phyloP scores from a whole-genome alignment of 805 yeast species.

The Debaryomyces maramus region DNA sequence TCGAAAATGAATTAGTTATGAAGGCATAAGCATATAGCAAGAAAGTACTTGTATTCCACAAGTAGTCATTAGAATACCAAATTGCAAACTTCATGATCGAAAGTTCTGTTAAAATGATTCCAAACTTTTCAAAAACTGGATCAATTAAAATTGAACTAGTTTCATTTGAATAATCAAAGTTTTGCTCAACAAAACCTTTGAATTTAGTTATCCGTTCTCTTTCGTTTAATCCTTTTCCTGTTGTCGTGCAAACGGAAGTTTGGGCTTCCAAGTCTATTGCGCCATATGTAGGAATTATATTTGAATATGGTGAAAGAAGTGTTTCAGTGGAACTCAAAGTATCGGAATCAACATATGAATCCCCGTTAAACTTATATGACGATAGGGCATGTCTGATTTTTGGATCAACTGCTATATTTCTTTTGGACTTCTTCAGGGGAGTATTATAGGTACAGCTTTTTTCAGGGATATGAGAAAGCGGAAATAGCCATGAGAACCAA shows the following conservation, averaged over 20 bases:
- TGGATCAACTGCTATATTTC: not conserved
- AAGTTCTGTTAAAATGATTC: slow-evolving; percentile 18
- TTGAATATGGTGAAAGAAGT: not conserved
- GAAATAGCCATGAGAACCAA: slow-evolving; percentile 25
- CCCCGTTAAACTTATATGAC: not conserved
- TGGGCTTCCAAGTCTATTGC: not conserved
- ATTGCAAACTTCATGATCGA: slow-evolving; percentile 3
- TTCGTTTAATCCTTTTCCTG: not conserved
- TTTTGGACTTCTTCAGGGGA: not conserved
- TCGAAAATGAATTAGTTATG: slow-evolving; percentile 3
- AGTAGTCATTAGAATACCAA: slow-evolving; percentile 12
- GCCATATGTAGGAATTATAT: not conserved
- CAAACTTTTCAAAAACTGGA: slow-evolving; percentile 25
- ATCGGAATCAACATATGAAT: not conserved
- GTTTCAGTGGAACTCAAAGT: not conserved
- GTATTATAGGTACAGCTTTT: slow-evolving; percentile 2
- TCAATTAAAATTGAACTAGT: slow-evolving; percentile 21
- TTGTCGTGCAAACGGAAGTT: not conserved
- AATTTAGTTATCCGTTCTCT: slow-evolving; percentile 5
- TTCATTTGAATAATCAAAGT: slow-evolving; percentile 23
- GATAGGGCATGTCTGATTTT: not conserved
- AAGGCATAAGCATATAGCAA: slow-evolving; percentile 10
- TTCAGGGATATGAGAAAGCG: slow-evolving; percentile 15
- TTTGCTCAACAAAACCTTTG: slow-evolving; percentile 17
- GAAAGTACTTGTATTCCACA: slow-evolving; percentile 19